Percentiles rank a stretch among this genome's conserved stretches.
Conservation (phyloP, 495 filamentous ascomycete species). For the Parachaetomium inaequale region DNA sequence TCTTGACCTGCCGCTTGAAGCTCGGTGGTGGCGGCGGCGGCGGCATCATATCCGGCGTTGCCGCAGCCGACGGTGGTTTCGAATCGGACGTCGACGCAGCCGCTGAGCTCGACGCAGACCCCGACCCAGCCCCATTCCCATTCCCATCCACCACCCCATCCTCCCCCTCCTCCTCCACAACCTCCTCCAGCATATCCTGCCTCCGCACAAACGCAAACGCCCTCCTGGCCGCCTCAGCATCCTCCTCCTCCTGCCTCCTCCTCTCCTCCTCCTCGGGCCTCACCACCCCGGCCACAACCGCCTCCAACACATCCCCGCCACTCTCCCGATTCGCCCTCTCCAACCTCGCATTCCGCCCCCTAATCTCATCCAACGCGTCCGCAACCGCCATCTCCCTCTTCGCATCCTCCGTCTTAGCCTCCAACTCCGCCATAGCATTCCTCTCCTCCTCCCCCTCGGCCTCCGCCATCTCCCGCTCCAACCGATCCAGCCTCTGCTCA, state of each 20-base stretch:
- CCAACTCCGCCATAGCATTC: conserved; percentile 84
- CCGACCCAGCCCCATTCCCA: conserved; percentile 16
- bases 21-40: conserved; percentile 51
- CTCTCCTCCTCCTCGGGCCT: conserved; percentile 50
- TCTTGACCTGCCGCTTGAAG: conserved; percentile 76
- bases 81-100: conserved; percentile 21
- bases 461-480: conserved; percentile 64
- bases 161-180: conserved; percentile 40
- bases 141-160: conserved; percentile 14
- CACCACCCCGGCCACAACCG: conserved; percentile 40
- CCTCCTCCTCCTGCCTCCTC: conserved; percentile 68
- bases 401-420: conserved; percentile 84
- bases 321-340: conserved; percentile 64
- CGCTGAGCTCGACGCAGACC: conserved; percentile 27
- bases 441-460: conserved; percentile 70
- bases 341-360: conserved; percentile 82
- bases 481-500: conserved; percentile 77
- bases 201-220: conserved; percentile 64
- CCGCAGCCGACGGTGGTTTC: conserved; percentile 14
- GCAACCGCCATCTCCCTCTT: conserved; percentile 96
- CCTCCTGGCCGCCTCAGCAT: conserved; percentile 75
- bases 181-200: conserved; percentile 46
- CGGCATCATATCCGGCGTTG: conserved; percentile 25
- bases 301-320: conserved; percentile 44
- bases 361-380: conserved; percentile 92